Percentiles rank a stretch among this genome's conserved stretches.
These are phyloP conservation scores for Gillenia trifoliata DNA, from an alignment of 306 rosid genomes.

Conservation along the genomic window DNA sequence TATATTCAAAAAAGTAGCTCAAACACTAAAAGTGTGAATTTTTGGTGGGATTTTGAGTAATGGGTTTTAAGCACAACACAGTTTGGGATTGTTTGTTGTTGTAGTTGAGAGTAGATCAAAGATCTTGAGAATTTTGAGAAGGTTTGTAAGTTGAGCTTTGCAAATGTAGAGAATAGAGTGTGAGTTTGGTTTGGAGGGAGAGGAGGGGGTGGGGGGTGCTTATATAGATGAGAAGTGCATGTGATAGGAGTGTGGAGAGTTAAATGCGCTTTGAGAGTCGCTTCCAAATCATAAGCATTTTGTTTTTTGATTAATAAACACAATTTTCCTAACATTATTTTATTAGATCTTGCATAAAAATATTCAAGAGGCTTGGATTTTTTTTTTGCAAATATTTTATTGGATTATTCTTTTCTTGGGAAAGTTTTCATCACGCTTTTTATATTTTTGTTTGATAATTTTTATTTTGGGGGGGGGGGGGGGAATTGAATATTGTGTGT, in stretches of 20 bases:
- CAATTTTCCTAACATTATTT: constrained; percentile 30
- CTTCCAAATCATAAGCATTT: constrained; percentile 30
- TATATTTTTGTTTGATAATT: neutral
- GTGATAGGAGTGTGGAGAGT: constrained; percentile 26
- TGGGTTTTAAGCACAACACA: neutral
- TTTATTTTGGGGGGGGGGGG: no score
- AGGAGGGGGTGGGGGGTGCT: constrained; percentile 24
- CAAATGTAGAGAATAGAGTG: constrained; percentile 19
- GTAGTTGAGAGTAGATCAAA: neutral
- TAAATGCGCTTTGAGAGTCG: constrained; percentile 23
- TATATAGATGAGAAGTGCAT: constrained; percentile 57
- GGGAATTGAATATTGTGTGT: neutral
- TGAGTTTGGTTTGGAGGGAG: constrained; percentile 44
- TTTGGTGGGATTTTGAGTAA: neutral
- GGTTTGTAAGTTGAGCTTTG: neutral
- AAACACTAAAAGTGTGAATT: neutral
- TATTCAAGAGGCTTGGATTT: constrained; percentile 17
- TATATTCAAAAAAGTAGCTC: neutral
- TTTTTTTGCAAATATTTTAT: constrained; percentile 21
- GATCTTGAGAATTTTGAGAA: constrained; percentile 1
- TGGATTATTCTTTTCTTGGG: constrained; percentile 32
- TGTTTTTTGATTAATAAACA: constrained; percentile 7
- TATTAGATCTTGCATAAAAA: constrained; percentile 37
- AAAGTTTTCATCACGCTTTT: constrained; percentile 18
- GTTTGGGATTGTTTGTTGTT: constrained; percentile 4